Evolutionary conservation across 345 rosid species (phyloP), one percentile per base, ranked within the genome.

Genomic region (Salix arbutifolia): DNA sequence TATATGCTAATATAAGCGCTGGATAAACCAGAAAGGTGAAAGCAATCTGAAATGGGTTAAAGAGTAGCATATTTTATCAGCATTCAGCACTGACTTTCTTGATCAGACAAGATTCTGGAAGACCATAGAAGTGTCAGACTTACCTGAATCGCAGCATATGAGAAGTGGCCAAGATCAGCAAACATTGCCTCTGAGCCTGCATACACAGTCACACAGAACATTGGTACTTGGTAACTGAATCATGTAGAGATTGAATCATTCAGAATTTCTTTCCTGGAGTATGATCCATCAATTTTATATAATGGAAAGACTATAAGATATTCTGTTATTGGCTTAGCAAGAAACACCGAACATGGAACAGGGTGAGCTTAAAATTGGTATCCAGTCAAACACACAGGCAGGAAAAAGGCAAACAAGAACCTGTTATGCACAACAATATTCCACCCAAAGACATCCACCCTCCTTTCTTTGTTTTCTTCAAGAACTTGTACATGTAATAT

Each of bases 401-500:
- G 28, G 66, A 42, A 23, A 78, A 65, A 68, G 30, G 66, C 37
- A 37, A 16, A 23, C 70, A 74, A 73, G 71, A 82, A 94, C 99
- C 99, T 80, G 99, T 94, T 73, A 96, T 94, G 84, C 99, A 96
- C 83, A 96, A 72, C 83, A 96, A 79, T 87, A 94, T 91, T 70
- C 99, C 99, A 52, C 99, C 99, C 42, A 96, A 81, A 72, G 99
- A 96, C 99, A 96, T 89, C 99, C 99, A 96, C 38, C 99, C 99
- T 13, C 98, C 83, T 81, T 86, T 88, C 89, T 83, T 87, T 1
- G 97, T 96, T 90, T 96, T 96, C 86, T 86, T 92, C 89, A 96
- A 81, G 85, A 94, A 96, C 92, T 90, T 94, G 90, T 87, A 91
- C 99, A 94, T 96, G 91, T 96, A 91, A 75, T 86, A 89, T 28